phyloP scores from a whole-genome alignment of 2,329 filamentous ascomycete genomes.

The Claviceps cyperi region DNA sequence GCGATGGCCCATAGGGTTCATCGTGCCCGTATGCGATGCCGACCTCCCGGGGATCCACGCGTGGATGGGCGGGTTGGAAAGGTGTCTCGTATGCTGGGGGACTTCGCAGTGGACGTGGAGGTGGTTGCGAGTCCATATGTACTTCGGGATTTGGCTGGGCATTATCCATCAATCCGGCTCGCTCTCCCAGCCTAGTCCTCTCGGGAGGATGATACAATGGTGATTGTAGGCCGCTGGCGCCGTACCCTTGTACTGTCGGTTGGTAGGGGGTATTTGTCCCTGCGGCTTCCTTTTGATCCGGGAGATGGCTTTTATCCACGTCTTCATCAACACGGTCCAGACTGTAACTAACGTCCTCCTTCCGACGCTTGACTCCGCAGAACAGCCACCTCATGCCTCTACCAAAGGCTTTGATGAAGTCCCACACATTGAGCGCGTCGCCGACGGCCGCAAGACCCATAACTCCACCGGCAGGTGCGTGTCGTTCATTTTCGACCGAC shows the following conservation, averaged over 20 bases:
- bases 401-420: constrained; percentile 66
- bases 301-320: constrained; percentile 25
- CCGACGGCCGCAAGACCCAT: constrained; percentile 49
- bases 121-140: constrained; percentile 1
- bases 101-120: constrained; percentile 4
- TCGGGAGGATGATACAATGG: constrained; percentile 21
- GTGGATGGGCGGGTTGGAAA: neutral
- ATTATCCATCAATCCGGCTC: constrained; percentile 27
- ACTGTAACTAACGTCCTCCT: constrained; percentile 36
- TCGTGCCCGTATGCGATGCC: constrained; percentile 4
- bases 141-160: constrained; percentile 17
- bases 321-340: constrained; percentile 13
- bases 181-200: constrained; percentile 20
- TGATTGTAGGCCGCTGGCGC: constrained; percentile 21
- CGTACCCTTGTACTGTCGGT: constrained; percentile 16
- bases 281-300: constrained; percentile 12
- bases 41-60: neutral
- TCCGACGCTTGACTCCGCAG: constrained; percentile 50
- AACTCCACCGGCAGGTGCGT: constrained; percentile 47
- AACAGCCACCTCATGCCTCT: constrained; percentile 71
- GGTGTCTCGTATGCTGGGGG: constrained; percentile 2
- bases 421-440: constrained; percentile 68
- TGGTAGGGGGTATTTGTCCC: constrained; percentile 16
- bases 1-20: neutral
- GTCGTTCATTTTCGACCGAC: constrained; percentile 28